Percentiles rank a stretch among this genome's conserved stretches.
phyloP scores from a whole-genome alignment of 495 filamentous ascomycete genomes.

The Neurospora sp. region DNA sequence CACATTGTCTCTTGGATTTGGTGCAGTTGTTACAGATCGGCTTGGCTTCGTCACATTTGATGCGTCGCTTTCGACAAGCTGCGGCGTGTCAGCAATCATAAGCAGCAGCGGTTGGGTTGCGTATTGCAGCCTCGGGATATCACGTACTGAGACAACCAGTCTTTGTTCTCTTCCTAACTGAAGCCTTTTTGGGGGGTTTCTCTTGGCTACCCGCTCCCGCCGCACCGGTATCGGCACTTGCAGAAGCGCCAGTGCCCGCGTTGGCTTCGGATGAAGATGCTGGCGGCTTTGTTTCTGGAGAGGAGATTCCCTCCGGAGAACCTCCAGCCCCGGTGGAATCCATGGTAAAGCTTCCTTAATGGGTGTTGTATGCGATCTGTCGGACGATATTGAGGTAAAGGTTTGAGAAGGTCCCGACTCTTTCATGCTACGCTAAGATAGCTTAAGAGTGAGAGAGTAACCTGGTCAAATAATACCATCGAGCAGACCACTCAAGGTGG shows the following conservation, averaged over 20 bases:
- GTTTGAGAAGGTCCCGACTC: background rate
- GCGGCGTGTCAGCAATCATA: slow-evolving; percentile 10
- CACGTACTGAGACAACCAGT: slow-evolving; percentile 88
- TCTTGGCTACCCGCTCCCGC: slow-evolving; percentile 10
- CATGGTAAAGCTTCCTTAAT: slow-evolving; percentile 1
- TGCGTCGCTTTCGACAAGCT: slow-evolving; percentile 90
- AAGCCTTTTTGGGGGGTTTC: slow-evolving; percentile 23
- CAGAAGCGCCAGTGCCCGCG: background rate
- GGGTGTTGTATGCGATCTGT: background rate
- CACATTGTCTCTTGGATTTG: slow-evolving; percentile 87
- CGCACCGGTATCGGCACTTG: background rate
- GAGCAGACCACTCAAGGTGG: background rate
- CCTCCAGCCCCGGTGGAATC: background rate
- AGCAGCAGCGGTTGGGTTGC: background rate
- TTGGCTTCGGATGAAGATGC: background rate
- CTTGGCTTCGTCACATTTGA: slow-evolving; percentile 94
- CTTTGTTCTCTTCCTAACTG: slow-evolving; percentile 76
- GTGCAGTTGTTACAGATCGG: slow-evolving; percentile 85
- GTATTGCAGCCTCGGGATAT: background rate
- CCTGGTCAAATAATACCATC: background rate
- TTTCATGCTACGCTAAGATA: background rate
- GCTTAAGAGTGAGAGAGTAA: background rate
- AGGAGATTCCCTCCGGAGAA: background rate
- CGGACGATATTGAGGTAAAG: background rate
- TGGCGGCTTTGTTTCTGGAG: background rate